Evolutionary conservation across 1,139 yeast species (phyloP).

Genomic region (Debaryomyces sp.): DNA sequence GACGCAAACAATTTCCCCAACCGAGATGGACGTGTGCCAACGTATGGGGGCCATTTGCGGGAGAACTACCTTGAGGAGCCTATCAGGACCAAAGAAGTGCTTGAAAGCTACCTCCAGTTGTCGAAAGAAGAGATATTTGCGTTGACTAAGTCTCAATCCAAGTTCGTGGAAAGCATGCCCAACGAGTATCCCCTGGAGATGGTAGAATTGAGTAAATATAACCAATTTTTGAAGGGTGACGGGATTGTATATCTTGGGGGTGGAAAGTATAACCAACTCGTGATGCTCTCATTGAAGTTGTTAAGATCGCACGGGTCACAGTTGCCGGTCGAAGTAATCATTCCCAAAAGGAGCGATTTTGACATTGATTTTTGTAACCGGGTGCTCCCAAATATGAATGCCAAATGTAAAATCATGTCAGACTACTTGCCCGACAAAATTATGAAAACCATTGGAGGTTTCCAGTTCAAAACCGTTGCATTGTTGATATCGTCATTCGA

Average conservation of each 20-base stretch:
- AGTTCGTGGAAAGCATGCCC: slow-evolving; percentile 24
- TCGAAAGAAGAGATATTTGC: slow-evolving; percentile 22
- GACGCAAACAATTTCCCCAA: slow-evolving; percentile 23
- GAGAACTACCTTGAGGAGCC: slow-evolving; percentile 34
- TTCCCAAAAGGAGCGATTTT: slow-evolving; percentile 32
- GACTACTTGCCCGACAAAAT: slow-evolving; percentile 29
- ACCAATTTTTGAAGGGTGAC: slow-evolving; percentile 43
- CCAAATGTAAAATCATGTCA: slow-evolving; percentile 35
- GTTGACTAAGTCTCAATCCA: slow-evolving; percentile 24
- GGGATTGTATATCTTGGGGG: slow-evolving; percentile 71
- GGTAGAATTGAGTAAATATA: slow-evolving; percentile 20
- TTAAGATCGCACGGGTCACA: slow-evolving; percentile 55
- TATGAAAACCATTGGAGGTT: slow-evolving; percentile 26
- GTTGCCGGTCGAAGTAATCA: slow-evolving; percentile 58
- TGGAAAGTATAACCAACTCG: slow-evolving; percentile 58
- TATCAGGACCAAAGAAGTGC: slow-evolving; percentile 28
- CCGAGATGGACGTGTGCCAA: slow-evolving; percentile 28
- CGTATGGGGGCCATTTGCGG: slow-evolving; percentile 40
- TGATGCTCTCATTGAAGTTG: slow-evolving; percentile 55
- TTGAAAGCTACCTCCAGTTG: slow-evolving; percentile 25
- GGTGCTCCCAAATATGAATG: slow-evolving; percentile 34
- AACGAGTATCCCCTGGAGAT: slow-evolving; percentile 25
- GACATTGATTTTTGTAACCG: slow-evolving; percentile 34
- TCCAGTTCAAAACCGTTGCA: slow-evolving; percentile 38
- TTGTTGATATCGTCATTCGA: slow-evolving; percentile 36